A percentile compares a stretch with the other conserved stretches of the same genome.
Evolutionary conservation across 148 eudicot genomes (phyloP).

Genomic region (Bassia scoparia): DNA sequence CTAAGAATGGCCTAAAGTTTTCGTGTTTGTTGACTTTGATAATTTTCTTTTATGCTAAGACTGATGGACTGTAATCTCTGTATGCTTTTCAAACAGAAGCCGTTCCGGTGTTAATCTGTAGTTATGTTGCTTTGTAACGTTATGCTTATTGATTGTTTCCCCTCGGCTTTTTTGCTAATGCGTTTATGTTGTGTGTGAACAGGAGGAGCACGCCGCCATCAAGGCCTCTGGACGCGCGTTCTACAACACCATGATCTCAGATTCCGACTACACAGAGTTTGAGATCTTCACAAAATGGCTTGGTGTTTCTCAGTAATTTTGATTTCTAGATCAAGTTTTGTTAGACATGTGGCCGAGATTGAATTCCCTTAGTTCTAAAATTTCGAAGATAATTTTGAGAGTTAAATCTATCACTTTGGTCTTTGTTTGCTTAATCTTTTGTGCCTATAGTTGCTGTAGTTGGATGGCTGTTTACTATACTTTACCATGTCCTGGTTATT

Average conservation of each 20-base stretch:
- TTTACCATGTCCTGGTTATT: no score
- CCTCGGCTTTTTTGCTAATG: no score
- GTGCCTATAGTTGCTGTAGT: background rate
- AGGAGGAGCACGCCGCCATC: conserved; percentile 32
- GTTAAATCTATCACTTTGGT: background rate
- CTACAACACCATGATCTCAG: conserved; percentile 45
- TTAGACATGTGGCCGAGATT: conserved; percentile 8
- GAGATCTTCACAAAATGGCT: conserved; percentile 46
- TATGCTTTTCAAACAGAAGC: no score
- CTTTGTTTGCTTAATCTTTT: background rate
- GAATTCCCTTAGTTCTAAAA: background rate
- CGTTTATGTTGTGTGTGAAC: background rate
- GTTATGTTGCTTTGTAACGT: no score
- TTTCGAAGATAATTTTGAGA: conserved; percentile 1
- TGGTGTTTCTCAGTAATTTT: conserved; percentile 38
- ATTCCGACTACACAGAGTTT: conserved; percentile 42
- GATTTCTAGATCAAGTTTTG: conserved; percentile 13
- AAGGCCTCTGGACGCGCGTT: conserved; percentile 38
- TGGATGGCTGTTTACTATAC: background rate
- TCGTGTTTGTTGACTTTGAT: background rate
- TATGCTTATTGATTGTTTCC: no score
- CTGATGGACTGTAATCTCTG: no score
- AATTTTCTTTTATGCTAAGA: background rate
- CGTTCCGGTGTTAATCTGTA: no score
- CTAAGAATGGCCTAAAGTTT: no score